Evolutionary conservation across 2,329 filamentous ascomycete genomes (phyloP).

Genomic region (Colletotrichum limetticola): DNA sequence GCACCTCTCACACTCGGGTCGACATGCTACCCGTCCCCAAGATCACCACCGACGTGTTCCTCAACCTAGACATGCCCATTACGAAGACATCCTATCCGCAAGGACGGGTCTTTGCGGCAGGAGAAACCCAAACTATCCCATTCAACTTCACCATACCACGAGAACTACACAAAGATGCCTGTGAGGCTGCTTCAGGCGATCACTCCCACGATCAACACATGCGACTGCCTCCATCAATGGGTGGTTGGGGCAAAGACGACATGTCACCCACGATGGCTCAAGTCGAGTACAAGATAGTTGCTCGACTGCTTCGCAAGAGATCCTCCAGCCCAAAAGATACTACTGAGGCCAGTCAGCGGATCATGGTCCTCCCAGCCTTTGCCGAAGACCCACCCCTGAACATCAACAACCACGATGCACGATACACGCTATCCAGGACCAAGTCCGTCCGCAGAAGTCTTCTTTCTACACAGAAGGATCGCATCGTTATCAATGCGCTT

Average conservation of each 20-base stretch:
- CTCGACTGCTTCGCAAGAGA: conserved; percentile 48
- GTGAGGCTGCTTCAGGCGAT: conserved; percentile 58
- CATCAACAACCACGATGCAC: conserved; percentile 57
- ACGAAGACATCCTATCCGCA: conserved; percentile 56
- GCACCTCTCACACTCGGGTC: conserved; percentile 59
- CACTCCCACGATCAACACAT: conserved; percentile 63
- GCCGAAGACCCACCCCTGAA: conserved; percentile 62
- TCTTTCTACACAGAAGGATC: conserved; percentile 61
- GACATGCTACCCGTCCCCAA: conserved; percentile 61
- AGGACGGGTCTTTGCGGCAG: conserved; percentile 57
- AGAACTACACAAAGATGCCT: conserved; percentile 66
- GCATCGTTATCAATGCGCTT: conserved; percentile 54
- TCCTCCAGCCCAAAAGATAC: conserved; percentile 41
- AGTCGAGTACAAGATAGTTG: conserved; percentile 64
- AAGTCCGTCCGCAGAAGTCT: conserved; percentile 65
- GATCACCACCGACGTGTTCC: conserved; percentile 61
- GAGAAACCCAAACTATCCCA: conserved; percentile 60
- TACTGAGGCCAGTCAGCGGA: conserved; percentile 53
- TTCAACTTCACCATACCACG: conserved; percentile 68
- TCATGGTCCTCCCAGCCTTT: conserved; percentile 63
- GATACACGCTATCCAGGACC: conserved; percentile 60
- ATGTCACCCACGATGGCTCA: conserved; percentile 64
- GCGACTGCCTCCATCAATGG: conserved; percentile 64
- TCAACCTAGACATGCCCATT: conserved; percentile 67
- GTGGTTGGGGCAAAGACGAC: conserved; percentile 64